Conservation (phyloP, 768 basidiomycete species). For the Baorangia bicolor region DNA sequence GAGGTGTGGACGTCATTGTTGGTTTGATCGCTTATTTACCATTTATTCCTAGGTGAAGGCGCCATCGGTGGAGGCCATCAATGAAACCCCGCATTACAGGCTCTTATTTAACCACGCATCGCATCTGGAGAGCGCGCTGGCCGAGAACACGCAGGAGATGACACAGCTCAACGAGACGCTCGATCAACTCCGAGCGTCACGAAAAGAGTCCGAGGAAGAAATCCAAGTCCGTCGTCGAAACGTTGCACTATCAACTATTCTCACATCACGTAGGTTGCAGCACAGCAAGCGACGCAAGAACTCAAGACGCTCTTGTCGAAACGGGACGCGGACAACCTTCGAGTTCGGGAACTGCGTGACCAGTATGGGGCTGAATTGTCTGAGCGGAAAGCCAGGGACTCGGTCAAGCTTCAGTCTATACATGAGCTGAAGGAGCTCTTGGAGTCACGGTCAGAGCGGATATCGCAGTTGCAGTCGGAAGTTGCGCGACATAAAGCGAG, state of each 20-base stretch:
- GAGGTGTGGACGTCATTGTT: conserved; percentile 37
- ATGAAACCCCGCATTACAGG: conserved; percentile 53
- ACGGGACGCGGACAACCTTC: conserved; percentile 63
- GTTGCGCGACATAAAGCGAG: conserved; percentile 67
- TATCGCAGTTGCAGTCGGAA: conserved; percentile 70
- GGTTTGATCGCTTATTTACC: neutral
- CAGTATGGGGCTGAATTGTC: conserved; percentile 59
- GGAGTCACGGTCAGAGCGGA: conserved; percentile 71
- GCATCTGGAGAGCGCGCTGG: conserved; percentile 42
- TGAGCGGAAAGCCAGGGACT: conserved; percentile 68
- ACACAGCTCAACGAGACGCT: conserved; percentile 45
- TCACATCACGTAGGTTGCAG: conserved; percentile 34
- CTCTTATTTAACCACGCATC: conserved; percentile 54
- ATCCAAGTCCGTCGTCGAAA: conserved; percentile 39
- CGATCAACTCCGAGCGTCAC: conserved; percentile 36
- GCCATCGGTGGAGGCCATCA: conserved; percentile 45
- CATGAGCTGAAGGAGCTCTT: conserved; percentile 67
- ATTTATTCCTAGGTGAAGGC: conserved; percentile 36
- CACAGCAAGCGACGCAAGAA: conserved; percentile 58
- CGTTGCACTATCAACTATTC: conserved; percentile 7
- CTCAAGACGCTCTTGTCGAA: conserved; percentile 58
- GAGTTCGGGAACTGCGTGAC: conserved; percentile 73
- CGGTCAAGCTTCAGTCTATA: conserved; percentile 52
- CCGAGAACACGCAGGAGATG: conserved; percentile 40
- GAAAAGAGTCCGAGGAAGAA: conserved; percentile 48